These are phyloP conservation scores for Sclerotinia subarctica DNA, from an alignment of 2,329 filamentous ascomycete species.

Conservation along the genomic window DNA sequence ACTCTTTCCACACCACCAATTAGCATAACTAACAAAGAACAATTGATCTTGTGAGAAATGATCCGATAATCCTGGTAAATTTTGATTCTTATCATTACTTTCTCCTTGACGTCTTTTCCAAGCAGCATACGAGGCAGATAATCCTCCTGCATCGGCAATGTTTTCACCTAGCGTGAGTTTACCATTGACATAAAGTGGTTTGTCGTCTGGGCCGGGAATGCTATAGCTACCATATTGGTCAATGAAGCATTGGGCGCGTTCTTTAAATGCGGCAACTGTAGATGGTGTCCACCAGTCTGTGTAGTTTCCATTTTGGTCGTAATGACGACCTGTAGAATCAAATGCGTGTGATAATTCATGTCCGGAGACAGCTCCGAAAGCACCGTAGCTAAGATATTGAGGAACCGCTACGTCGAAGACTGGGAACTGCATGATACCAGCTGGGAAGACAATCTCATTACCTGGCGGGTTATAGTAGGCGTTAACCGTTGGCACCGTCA, in stretches of 20 bases:
- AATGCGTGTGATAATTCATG: constrained; percentile 71
- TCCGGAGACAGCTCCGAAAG: constrained; percentile 63
- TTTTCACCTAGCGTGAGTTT: constrained; percentile 65
- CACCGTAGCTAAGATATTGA: constrained; percentile 65
- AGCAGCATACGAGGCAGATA: constrained; percentile 60
- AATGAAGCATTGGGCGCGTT: constrained; percentile 62
- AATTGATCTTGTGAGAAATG: constrained; percentile 64
- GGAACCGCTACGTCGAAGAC: constrained; percentile 62
- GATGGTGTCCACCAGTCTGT: constrained; percentile 64
- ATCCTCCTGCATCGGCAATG: constrained; percentile 67
- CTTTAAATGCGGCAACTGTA: constrained; percentile 56
- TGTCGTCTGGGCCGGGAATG: constrained; percentile 53
- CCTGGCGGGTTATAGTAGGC: constrained; percentile 56
- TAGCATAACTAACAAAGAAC: constrained; percentile 65
- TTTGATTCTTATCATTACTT: constrained; percentile 44
- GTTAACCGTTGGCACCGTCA: constrained; percentile 61
- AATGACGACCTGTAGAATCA: constrained; percentile 62
- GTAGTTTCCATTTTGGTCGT: constrained; percentile 61
- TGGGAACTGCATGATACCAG: constrained; percentile 67
- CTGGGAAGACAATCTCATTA: constrained; percentile 67
- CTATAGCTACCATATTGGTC: constrained; percentile 64
- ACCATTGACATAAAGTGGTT: constrained; percentile 60
- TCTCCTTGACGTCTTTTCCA: constrained; percentile 59
- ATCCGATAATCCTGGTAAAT: constrained; percentile 56
- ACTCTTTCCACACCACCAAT: constrained; percentile 65